Evolutionary conservation across 2,329 filamentous ascomycete genomes (phyloP), one percentile per base, ranked within the genome.

Genomic region (Zasmidium citrigriseum): DNA sequence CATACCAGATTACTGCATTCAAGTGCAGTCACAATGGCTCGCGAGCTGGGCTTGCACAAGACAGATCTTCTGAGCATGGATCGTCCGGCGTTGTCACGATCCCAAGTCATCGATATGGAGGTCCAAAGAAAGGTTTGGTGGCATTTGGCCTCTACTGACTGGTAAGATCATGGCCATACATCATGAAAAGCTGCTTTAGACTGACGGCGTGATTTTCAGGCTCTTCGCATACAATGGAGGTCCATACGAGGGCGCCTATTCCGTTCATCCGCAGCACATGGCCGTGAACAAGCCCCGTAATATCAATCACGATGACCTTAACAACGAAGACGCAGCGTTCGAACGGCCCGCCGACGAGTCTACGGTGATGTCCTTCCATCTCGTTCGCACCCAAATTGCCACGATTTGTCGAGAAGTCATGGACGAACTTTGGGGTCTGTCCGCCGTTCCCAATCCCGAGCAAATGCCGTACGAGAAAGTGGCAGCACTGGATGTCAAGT

Each of bases 321-420:
- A 57, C 10, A 25, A 49, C 12, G 20, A 66, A 60, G 24, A 58
- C 10, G 47, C 60, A 10, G 62, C 64, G 2, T 64, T 68, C 7
- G 61, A 68, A 4, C 58, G 63, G 20, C 71, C 77, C 1, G 51
- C 71, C 0, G 68, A 69, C 2, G 68, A 73, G 14, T 76, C 77
- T 9, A 80, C 78, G 0, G 66, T 68, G 12, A 80, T 79, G 75
- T 77, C 77, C 4, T 82, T 79, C 57, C 76, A 74, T 21, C 65
- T 80, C 4, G 70, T 75, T 29, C 73, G 79, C 0, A 68, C 78
- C n/a, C 73, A 72, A 23, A 64, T 81, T 11, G 74, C 73, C 16
- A 68, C 73, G 27, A 63, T 77, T 3, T 78, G 75, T 46, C 73
- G 78, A 1, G 67, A 72, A 5, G 72, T 80, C 1, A 68, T 76